Conservation (phyloP, 768 basidiomycete species). For the Kwoniella sp. region DNA sequence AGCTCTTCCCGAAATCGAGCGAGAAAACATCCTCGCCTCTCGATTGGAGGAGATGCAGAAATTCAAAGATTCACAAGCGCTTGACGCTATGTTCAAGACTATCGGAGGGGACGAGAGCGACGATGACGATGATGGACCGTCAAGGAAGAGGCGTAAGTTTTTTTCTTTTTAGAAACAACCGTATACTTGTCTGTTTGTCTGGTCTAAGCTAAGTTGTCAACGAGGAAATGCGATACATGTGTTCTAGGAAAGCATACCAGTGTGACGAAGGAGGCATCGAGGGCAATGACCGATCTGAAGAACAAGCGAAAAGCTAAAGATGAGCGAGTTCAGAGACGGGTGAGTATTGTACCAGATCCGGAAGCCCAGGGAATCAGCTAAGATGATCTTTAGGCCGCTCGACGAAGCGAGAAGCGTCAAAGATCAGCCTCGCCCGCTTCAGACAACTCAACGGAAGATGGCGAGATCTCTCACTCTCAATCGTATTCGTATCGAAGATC, state of each 20-base stretch:
- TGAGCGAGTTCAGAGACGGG: conserved; percentile 70
- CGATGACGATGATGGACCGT: conserved; percentile 59
- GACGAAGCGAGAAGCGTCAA: conserved; percentile 59
- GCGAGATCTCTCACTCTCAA: conserved; percentile 54
- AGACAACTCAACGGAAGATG: conserved; percentile 77
- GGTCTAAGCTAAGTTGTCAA: no score
- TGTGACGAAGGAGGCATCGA: conserved; percentile 52
- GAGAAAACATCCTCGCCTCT: conserved; percentile 79
- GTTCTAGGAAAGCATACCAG: conserved; percentile 76
- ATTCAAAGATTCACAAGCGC: conserved; percentile 67
- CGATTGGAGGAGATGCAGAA: conserved; percentile 80
- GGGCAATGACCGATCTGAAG: conserved; percentile 66
- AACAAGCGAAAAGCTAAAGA: conserved; percentile 84
- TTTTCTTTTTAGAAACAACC: no score
- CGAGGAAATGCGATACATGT: no score
- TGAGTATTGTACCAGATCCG: conserved; percentile 56
- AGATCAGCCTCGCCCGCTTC: conserved; percentile 76
- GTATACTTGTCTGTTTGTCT: no score
- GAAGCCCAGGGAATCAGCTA: no score
- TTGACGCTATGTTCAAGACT: conserved; percentile 65
- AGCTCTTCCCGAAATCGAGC: conserved; percentile 78
- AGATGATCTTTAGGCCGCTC: conserved; percentile 64
- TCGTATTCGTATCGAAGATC: conserved; percentile 16
- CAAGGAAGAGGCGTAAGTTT: conserved; percentile 74
- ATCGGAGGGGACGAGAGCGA: conserved; percentile 35